Percentiles rank a stretch among this genome's conserved stretches.
Evolutionary conservation across 805 yeast species (phyloP).

Genomic region (Teunomyces lycoperdinae): DNA sequence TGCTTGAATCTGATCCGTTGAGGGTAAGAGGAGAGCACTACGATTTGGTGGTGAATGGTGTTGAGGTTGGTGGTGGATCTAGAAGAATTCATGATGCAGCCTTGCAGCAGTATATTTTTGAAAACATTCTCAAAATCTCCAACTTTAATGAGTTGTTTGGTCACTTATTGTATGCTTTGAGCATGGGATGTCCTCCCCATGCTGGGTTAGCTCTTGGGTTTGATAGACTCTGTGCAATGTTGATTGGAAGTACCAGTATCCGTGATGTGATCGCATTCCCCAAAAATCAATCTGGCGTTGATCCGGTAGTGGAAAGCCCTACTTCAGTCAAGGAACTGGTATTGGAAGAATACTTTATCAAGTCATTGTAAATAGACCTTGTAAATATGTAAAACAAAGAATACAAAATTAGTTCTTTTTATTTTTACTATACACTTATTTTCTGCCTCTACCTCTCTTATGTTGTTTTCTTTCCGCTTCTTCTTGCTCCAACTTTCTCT

Average conservation of each 20-base stretch:
- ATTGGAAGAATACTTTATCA: slow-evolving; percentile 54
- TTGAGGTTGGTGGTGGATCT: slow-evolving; percentile 96
- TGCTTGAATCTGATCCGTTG: slow-evolving; percentile 54
- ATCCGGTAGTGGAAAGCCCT: slow-evolving; percentile 86
- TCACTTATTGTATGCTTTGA: slow-evolving; percentile 77
- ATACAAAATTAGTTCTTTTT: neutral
- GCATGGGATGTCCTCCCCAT: slow-evolving; percentile 96
- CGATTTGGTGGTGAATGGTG: slow-evolving; percentile 90
- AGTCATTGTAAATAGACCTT: slow-evolving; percentile 1
- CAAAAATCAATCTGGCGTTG: slow-evolving; percentile 83
- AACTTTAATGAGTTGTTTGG: slow-evolving; percentile 71
- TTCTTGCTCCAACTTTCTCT: slow-evolving; percentile 21
- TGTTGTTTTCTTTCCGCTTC: slow-evolving; percentile 2
- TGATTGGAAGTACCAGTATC: slow-evolving; percentile 71
- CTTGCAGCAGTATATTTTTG: slow-evolving; percentile 71
- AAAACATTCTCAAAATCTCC: slow-evolving; percentile 56
- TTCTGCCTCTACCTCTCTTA: slow-evolving; percentile 8
- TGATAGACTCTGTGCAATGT: slow-evolving; percentile 89
- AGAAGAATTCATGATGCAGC: slow-evolving; percentile 87
- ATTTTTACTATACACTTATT: slow-evolving; percentile 1
- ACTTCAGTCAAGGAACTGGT: slow-evolving; percentile 52
- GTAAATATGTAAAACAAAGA: neutral
- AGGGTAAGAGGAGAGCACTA: slow-evolving; percentile 85
- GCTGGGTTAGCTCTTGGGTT: slow-evolving; percentile 96
- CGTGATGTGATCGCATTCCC: slow-evolving; percentile 97